These are phyloP conservation scores for Schwanniomyces etchellsii DNA, from an alignment of 1,139 yeast genomes.

Conservation along the genomic window DNA sequence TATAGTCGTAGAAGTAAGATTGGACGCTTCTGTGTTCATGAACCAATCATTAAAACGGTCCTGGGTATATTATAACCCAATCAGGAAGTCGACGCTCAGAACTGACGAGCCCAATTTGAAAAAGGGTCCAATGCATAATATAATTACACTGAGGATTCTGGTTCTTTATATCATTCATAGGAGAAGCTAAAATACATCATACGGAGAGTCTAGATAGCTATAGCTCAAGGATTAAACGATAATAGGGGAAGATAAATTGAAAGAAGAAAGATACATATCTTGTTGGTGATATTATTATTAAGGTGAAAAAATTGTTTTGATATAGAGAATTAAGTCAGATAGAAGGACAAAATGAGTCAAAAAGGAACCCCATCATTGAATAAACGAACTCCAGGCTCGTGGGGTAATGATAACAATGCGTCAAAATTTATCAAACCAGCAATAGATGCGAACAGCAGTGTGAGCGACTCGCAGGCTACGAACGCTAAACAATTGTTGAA, in stretches of 20 bases:
- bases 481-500: constrained; percentile 66
- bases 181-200: no score
- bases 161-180: constrained; percentile 1
- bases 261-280: no score
- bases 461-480: constrained; percentile 47
- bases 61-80: constrained; percentile 3
- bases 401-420: constrained; percentile 8
- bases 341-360: constrained; percentile 23
- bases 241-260: no score
- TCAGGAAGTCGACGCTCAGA: constrained; percentile 1
- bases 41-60: no score
- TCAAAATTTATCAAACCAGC: constrained; percentile 5
- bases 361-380: constrained; percentile 31
- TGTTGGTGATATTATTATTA: background rate
- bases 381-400: constrained; percentile 23
- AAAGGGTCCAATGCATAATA: background rate
- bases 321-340: background rate
- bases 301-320: background rate
- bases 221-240: no score
- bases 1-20: no score
- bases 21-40: no score
- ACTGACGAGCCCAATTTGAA: background rate
- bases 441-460: constrained; percentile 12
- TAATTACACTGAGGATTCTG: background rate
- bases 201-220: no score